Evolutionary conservation across 345 rosid genomes (phyloP).

Genomic region (Eucalyptus cladocalyx): DNA sequence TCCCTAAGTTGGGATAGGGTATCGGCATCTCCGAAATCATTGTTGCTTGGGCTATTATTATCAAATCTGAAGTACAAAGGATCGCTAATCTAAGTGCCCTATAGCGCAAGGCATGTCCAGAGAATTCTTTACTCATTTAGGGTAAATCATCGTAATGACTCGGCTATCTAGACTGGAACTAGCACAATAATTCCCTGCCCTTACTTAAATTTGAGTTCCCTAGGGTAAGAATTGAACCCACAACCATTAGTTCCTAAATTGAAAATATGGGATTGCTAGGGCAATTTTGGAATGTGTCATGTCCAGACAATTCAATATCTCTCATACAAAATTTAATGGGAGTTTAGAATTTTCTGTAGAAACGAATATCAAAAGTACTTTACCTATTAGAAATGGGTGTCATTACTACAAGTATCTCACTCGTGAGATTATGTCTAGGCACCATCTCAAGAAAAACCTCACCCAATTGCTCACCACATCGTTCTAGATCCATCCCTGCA

Average conservation of each 20-base stretch:
- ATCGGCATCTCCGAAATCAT: not conserved
- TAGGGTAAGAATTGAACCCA: not conserved
- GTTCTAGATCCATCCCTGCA: not conserved
- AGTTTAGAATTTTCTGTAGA: not conserved
- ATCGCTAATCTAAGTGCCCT: not conserved
- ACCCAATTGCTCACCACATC: not conserved
- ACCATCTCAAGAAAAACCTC: not conserved
- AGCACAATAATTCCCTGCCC: not conserved
- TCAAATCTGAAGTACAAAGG: not conserved
- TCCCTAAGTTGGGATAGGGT: not conserved
- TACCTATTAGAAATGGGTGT: not conserved
- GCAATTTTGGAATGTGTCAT: not conserved
- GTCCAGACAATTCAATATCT: not conserved
- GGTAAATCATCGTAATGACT: not conserved
- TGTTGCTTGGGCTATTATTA: not conserved
- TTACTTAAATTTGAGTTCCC: not conserved
- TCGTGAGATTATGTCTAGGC: not conserved
- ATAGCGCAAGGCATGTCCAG: not conserved
- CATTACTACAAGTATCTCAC: not conserved
- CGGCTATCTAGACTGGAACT: not conserved
- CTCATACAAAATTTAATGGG: not conserved
- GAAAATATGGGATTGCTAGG: not conserved
- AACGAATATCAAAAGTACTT: not conserved
- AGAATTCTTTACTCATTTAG: too few species aligned
- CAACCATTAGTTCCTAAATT: not conserved